Evolutionary conservation across 495 filamentous ascomycete species (phyloP), one percentile per base, ranked within the genome.

Genomic region (Physcia stellaris): DNA sequence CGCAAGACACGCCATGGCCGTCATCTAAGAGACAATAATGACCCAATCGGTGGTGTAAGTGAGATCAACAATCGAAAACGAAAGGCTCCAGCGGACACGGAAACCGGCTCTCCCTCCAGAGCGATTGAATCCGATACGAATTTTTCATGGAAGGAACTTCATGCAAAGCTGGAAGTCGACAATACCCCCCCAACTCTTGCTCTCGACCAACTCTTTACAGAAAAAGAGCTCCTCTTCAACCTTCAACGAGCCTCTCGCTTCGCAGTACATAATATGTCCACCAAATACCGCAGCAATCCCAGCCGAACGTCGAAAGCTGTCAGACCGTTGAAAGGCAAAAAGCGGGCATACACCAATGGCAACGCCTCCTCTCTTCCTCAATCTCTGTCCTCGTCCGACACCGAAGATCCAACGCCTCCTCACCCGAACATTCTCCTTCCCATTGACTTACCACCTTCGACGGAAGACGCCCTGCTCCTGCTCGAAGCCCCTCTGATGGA

Each of bases 171-270:
- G 11, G 41, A 50, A 17, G 53, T 57, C 26, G 57, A 62, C 42
- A 59, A 69, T 41, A 46, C 52, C 24, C 57, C 64, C 3, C 60
- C 77, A 30, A 49, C 75, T 1, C 90, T 86, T 58, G 84, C 79
- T 32, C 76, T 96, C 42, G 79, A 93, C 36, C 82, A 85, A 41
- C 74, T 96, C 18, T 95, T 96, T 51, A 93, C 84, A 0, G 86
- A 94, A 43, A 94, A 88, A 60, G 88, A 96, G 57, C 74, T 95
- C 10, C 68, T 73, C 21, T 67, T 83, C 57, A 76, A 77, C 4
- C 78, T 80, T 30, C 83, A 83, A 47, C 59, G 70, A 20, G 79
- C 84, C 0, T 77, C 79, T 31, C 52, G 83, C 16, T 78, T 78
- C 7, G 71, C 80, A 46, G 48, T 71, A 53, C 61, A 72, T 63